Conservation (phyloP, 768 basidiomycete species). For the Tricholoma hemisulphureum region DNA sequence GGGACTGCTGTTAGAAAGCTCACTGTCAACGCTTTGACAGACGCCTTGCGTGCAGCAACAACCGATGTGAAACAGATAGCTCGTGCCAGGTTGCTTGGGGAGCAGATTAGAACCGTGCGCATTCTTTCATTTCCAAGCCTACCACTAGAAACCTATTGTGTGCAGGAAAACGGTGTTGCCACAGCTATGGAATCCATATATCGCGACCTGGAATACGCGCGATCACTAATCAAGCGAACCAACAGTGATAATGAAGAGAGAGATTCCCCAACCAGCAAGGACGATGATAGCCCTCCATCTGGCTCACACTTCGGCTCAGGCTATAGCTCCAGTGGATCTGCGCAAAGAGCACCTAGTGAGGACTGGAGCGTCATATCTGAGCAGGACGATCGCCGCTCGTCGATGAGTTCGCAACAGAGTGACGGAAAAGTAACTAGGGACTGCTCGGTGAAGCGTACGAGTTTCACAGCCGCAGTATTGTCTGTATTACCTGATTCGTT, state of each 20-base stretch:
- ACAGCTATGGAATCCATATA: conserved; percentile 95
- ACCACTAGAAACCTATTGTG: conserved; percentile 7
- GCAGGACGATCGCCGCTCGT: conserved; percentile 58
- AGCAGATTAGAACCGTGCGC: conserved; percentile 79
- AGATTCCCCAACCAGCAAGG: conserved; percentile 38
- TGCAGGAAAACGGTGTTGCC: conserved; percentile 89
- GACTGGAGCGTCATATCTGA: conserved; percentile 91
- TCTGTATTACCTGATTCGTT: conserved; percentile 60
- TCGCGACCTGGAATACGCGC: conserved; percentile 92
- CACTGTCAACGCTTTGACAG: conserved; percentile 71
- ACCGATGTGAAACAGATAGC: conserved; percentile 87
- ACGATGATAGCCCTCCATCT: conserved; percentile 22
- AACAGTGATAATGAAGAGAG: conserved; percentile 32
- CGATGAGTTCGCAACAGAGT: conserved; percentile 51
- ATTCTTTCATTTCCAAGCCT: neutral
- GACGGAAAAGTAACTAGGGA: conserved; percentile 26
- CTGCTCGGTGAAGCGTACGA: conserved; percentile 54
- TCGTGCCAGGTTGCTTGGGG: conserved; percentile 80
- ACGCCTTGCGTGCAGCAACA: conserved; percentile 79
- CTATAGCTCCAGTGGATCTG: conserved; percentile 57
- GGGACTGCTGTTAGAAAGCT: conserved; percentile 87
- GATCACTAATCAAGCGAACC: conserved; percentile 73
- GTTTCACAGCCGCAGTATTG: conserved; percentile 59
- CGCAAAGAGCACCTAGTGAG: conserved; percentile 59
- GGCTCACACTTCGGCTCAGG: conserved; percentile 44